Evolutionary conservation across 768 basidiomycete species (phyloP).

Genomic region (Gelatoporia subvermispora): DNA sequence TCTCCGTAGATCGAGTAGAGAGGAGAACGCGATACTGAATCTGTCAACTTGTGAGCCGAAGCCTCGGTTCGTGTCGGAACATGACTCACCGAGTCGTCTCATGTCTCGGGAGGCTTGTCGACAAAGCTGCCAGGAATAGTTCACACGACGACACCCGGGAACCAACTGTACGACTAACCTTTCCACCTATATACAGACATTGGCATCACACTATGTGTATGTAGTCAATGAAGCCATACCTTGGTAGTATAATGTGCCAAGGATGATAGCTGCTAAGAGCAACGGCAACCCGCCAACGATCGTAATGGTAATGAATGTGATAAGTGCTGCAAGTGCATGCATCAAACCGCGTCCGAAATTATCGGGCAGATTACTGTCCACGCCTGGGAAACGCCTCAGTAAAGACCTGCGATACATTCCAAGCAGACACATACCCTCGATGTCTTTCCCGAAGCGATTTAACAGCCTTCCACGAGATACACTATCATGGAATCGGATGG

Average conservation of each 20-base stretch:
- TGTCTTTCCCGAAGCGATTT: conserved; percentile 87
- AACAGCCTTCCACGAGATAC: conserved; percentile 78
- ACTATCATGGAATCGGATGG: conserved; percentile 91
- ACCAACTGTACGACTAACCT: conserved; percentile 19
- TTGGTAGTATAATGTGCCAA: conserved; percentile 67
- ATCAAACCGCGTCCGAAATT: conserved; percentile 79
- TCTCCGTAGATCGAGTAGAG: conserved; percentile 49
- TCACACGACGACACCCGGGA: conserved; percentile 14
- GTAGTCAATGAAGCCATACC: conserved; percentile 38
- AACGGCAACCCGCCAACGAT: conserved; percentile 78
- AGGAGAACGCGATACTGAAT: conserved; percentile 42
- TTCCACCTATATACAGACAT: conserved; percentile 26
- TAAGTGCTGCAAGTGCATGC: conserved; percentile 62
- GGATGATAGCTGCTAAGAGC: conserved; percentile 48
- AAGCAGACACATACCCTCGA: conserved; percentile 49
- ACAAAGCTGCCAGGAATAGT: conserved; percentile 38
- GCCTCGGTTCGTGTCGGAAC: conserved; percentile 12
- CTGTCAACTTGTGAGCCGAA: conserved; percentile 14
- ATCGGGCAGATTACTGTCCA: conserved; percentile 80
- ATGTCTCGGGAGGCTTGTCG: conserved; percentile 86
- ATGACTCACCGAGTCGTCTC: conserved; percentile 61
- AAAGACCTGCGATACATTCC: too few species aligned
- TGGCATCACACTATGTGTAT: not conserved
- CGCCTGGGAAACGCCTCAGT: conserved; percentile 38
- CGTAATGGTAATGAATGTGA: conserved; percentile 71